phyloP scores from a whole-genome alignment of 2,329 filamentous ascomycete species.

The Pleurostoma richardsiae region DNA sequence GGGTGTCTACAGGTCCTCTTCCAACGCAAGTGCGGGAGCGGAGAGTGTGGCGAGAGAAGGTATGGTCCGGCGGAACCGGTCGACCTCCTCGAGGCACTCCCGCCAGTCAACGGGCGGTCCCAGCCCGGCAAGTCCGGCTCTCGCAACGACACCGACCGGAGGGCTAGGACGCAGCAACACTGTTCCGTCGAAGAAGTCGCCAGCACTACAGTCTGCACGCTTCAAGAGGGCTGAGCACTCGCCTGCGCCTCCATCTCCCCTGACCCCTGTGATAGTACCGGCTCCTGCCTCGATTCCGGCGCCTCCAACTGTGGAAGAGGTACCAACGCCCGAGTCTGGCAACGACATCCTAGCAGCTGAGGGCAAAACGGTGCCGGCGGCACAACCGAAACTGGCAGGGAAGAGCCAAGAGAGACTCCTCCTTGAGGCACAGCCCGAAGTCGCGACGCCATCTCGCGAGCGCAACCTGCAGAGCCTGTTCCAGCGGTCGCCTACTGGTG shows the following conservation, averaged over 20 bases:
- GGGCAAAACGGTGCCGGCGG: conserved; percentile 4
- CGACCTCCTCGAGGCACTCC: conserved; percentile 85
- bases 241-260: conserved; percentile 22
- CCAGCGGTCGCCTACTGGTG: conserved; percentile 59
- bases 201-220: conserved; percentile 61
- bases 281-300: conserved; percentile 47
- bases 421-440: conserved; percentile 29
- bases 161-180: conserved; percentile 73
- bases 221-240: conserved; percentile 40
- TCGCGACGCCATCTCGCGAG: conserved; percentile 58
- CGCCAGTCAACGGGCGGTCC: conserved; percentile 66
- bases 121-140: conserved; percentile 61
- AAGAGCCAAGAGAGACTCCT: conserved; percentile 45
- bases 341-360: conserved; percentile 6
- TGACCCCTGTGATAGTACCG: conserved; percentile 28
- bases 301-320: conserved; percentile 27
- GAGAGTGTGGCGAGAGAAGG: conserved; percentile 81
- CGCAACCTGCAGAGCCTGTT: conserved; percentile 66
- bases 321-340: conserved; percentile 20
- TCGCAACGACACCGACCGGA: conserved; percentile 49
- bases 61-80: conserved; percentile 79
- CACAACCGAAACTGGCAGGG: conserved; percentile 17
- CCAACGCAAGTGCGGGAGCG: conserved; percentile 82
- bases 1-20: conserved; percentile 68
- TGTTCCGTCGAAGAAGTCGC: conserved; percentile 84